Base-by-base conservation (phyloP, 805 yeast species). In the Metschnikowia baotianmanensis region DNA sequence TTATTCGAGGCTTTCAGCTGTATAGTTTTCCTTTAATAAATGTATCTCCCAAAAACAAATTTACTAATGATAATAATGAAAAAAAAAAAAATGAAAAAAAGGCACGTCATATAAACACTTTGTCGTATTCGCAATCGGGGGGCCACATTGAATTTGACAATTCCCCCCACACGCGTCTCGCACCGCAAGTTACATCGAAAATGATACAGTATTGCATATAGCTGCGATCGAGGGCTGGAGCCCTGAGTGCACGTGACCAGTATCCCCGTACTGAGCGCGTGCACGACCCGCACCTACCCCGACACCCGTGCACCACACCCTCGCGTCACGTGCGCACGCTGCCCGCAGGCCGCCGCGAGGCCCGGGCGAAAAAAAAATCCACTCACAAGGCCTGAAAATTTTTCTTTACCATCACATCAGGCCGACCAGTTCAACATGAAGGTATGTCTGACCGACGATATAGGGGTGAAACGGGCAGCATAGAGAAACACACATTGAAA, bases 341-440 rank as follows among this genome's bases (percentile, higher is more conserved):
- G 35, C 40, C 36, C 21, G 40, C 17, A 8, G 16, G 40, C 38
- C 36, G 40, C 50, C 32, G 42, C 36, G 42, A 32, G 42, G 27
- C n/a, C 13, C 36, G 43, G 31, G 48, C 31, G 42, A 35, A 37
- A 46, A 46, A 44, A 44, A 44, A 50, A 46, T 34, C 36, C 47
- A 39, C 47, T 36, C 44, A 36, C 38, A 36, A 40, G 24, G 43
- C 37, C 38, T 31, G 46, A 48, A 51, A 52, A 50, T 43, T 55
- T 54, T 48, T 53, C 53, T 49, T 57, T 47, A 48, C 45, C 45
- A 49, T 55, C 51, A 56, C 55, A 52, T 48, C 50, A 51, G 59
- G 63, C 60, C 60, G 54, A 60, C 57, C 57, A 57, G 59, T 56
- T 57, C 69, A 68, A 62, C 57, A 68, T 68, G 73, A 68, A 68